Percentiles rank a stretch among this genome's conserved stretches.
Conservation (phyloP, 352 stramenopile genomes). For the Globisporangium carolinianum region DNA sequence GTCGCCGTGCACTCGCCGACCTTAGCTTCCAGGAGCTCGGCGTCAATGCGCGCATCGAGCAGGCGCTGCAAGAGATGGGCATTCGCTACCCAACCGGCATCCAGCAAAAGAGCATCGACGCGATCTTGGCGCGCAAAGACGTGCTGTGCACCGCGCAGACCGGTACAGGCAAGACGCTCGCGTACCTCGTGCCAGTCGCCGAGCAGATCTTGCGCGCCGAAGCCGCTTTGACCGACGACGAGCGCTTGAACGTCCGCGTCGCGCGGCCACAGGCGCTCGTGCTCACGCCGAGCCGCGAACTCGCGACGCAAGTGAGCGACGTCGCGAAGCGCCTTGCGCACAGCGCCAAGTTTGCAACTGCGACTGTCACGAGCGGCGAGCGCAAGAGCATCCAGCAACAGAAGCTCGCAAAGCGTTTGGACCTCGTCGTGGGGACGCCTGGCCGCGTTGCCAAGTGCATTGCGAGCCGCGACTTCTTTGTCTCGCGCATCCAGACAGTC, state of each 20-base stretch:
- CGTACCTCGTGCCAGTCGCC: constrained; percentile 50
- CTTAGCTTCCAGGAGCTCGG: constrained; percentile 32
- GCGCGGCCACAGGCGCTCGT: constrained; percentile 45
- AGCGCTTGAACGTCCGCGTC: constrained; percentile 15
- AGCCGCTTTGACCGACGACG: constrained; percentile 12
- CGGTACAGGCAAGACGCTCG: constrained; percentile 61
- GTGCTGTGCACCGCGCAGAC: constrained; percentile 55
- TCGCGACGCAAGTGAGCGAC: constrained; percentile 56
- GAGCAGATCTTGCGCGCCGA: constrained; percentile 47
- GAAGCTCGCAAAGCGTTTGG: constrained; percentile 37
- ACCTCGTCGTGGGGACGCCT: constrained; percentile 72
- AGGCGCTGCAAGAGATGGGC: constrained; percentile 41
- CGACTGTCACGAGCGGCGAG: constrained; percentile 55
- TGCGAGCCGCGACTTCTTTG: constrained; percentile 57
- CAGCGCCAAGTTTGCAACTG: constrained; percentile 60
- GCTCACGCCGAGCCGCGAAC: constrained; percentile 58
- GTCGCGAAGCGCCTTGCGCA: constrained; percentile 67
- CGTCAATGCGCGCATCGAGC: constrained; percentile 28
- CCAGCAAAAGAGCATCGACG: constrained; percentile 43
- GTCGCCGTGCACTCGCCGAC: not conserved
- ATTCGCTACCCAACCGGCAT: constrained; percentile 42
- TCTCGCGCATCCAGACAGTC: constrained; percentile 66
- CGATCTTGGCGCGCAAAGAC: constrained; percentile 32
- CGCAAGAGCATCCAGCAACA: constrained; percentile 61
- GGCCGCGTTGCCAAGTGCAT: constrained; percentile 70